Base-by-base conservation (phyloP, 1,284 basidiomycete genomes). In the Rhodofomes roseus region DNA sequence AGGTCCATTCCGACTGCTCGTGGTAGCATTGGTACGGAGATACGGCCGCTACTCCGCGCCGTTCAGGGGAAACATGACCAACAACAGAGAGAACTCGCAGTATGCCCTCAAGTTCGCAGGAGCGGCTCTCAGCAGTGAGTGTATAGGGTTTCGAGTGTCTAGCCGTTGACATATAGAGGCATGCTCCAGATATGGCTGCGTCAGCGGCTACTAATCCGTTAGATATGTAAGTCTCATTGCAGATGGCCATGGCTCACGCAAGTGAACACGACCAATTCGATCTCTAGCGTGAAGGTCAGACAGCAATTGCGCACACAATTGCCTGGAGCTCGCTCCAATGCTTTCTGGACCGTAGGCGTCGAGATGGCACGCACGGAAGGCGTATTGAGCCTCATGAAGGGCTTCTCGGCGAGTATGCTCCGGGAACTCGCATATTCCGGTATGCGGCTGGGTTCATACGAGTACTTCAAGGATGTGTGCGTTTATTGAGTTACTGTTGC, bases 401-500 rank as follows among this genome's bases (percentile, higher is more conserved):
- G 76, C 16, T 64, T 76, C 25, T 69, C 70, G 22, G 75, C 76
- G 31, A 75, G 73, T 60, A 73, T 76, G 71, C 63, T 74, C 25
- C 72, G 76, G 14, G 76, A 77, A 55, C 48, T 74, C 29, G 67
- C 71, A 14, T 77, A 77, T 58, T 76, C 75, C 0, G 74, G 75
- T 25, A 63, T 76, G 25, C 69, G 76, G 4, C 67, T 77, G 46
- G 76, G 76, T 5, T 70, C 74, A 20, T 77, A 77, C 62, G 76
- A 77, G 60, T 72, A 68, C 58, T 76, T 76, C 70, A 77, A 77
- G 62, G 74, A 76, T 62, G 65, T 65, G 74, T 77, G 36, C 54
- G 74, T 67, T 4, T 41, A 39, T 14, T 18, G 12, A 39, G n/a
- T 20, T 7, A 18, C 34, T 11, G 39, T n/a, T n/a, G 2, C 56